Conservation (phyloP, 805 yeast species). For the Komagataella pastoris region DNA sequence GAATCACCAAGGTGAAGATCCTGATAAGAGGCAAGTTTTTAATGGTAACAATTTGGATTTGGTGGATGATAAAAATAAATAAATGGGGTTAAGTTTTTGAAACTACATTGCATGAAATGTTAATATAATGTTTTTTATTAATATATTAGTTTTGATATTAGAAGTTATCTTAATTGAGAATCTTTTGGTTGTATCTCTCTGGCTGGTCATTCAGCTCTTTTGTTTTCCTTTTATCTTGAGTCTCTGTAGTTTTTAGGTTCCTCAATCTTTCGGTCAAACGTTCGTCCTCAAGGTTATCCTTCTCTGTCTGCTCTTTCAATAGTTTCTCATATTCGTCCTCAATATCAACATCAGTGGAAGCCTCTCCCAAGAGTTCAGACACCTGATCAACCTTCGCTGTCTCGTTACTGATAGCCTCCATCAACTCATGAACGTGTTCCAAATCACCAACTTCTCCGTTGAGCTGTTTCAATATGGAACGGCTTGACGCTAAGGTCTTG, state of each 20-base stretch:
- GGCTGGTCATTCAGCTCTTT: neutral
- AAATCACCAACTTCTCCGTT: conserved; percentile 9
- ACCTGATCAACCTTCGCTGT: conserved; percentile 9
- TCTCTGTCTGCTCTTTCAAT: neutral
- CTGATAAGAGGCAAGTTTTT: conserved; percentile 31
- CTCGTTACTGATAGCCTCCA: conserved; percentile 9
- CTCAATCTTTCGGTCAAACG: neutral
- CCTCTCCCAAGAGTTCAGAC: neutral
- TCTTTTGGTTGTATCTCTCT: neutral
- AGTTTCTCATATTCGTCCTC: conserved; percentile 1
- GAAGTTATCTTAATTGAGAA: neutral
- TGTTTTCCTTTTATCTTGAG: neutral
- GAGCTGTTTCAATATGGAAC: conserved; percentile 11
- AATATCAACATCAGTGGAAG: conserved; percentile 5
- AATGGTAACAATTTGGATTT: conserved; percentile 43
- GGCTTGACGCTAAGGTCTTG: conserved; percentile 12
- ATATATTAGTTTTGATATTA: neutral
- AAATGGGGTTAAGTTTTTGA: conserved; percentile 2
- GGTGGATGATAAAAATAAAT: conserved; percentile 29
- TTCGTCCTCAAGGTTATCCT: neutral
- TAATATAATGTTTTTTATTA: neutral
- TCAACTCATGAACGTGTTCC: conserved; percentile 8
- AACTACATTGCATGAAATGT: neutral
- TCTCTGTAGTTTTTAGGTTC: neutral
- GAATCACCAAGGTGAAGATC: conserved; percentile 5